These are phyloP conservation scores for Nakazawaea siamensis DNA, from an alignment of 805 yeast genomes.

Conservation along the genomic window DNA sequence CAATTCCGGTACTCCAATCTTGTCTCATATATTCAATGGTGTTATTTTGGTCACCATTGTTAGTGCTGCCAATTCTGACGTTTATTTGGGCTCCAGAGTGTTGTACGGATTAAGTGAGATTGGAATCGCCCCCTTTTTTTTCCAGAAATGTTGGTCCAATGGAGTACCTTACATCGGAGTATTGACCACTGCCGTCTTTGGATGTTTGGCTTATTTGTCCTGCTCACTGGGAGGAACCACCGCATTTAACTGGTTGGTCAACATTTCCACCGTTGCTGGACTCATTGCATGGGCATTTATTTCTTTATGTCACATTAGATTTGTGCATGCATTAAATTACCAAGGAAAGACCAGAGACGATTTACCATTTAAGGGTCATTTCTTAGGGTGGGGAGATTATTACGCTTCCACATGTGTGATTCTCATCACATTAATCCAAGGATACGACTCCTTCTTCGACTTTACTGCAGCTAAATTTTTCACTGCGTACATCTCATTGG, in stretches of 20 bases:
- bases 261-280: constrained; percentile 70
- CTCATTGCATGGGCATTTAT: constrained; percentile 70
- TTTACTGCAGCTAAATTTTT: constrained; percentile 47
- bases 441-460: constrained; percentile 52
- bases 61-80: constrained; percentile 75
- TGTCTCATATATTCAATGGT: constrained; percentile 73
- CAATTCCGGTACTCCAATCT: constrained; percentile 51
- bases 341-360: constrained; percentile 56
- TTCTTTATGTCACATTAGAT: constrained; percentile 56
- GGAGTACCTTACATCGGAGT: constrained; percentile 64
- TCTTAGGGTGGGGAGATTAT: constrained; percentile 62
- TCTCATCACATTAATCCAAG: constrained; percentile 48
- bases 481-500: constrained; percentile 66
- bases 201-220: constrained; percentile 65
- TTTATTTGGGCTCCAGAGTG: constrained; percentile 72
- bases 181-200: constrained; percentile 45
- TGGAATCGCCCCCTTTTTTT: constrained; percentile 65
- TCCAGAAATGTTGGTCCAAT: constrained; percentile 53
- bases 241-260: constrained; percentile 63
- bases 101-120: constrained; percentile 64
- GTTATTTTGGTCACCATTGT: constrained; percentile 70
- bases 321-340: constrained; percentile 55
- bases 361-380: constrained; percentile 56
- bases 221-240: constrained; percentile 29
- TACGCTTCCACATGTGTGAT: constrained; percentile 46